Base-by-base conservation (phyloP, 495 filamentous ascomycete species). In the Aspergillus indologenus region DNA sequence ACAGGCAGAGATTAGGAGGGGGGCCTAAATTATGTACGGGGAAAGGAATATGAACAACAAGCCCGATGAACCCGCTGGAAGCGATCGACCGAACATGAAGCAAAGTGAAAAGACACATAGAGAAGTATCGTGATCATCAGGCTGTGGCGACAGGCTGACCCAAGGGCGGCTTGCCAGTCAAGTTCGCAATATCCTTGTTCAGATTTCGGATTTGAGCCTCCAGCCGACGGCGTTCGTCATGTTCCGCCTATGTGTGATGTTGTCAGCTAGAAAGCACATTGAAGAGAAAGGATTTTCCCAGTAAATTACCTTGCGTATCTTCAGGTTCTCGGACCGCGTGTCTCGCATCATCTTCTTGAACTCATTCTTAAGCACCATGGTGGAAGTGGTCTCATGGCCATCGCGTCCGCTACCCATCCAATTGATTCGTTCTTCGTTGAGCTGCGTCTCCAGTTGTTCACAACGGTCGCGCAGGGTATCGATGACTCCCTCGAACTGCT, bases 311-410 rank as follows among this genome's bases (percentile, higher is more conserved):
- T 81, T 86, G 42, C 92, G 67, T 52, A 81, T 77, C 75, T 81
- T 89, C 69, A 85, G 76, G 59, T 85, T 85, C 64, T 93, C 90
- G 17, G 81, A 79, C 49, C 88, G 84, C 57, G 87, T 88, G 62
- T 92, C 89, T 53, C 87, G 80, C 89, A 92, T 93, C 90, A 93
- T 92, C 78, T 90, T 91, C 79, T 89, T 90, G 69, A 93, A 93
- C 69, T 93, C 89, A 53, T 85, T 88, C 73, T 87, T 88, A 54
- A 93, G 70, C 18, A 91, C 85, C 75, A 82, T 83, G 2, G 85
- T 90, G 63, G 85, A 89, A 3, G 85, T 91, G 11, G 77, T 83
- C 64, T 86, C 84, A 15, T 72, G 62, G 24, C 69, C 74, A 60
- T 81, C 79, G 42, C 78, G 73, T 56, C 72, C 75, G 44, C 84